A percentile compares a stretch with the other conserved stretches of the same genome.
phyloP scores from a whole-genome alignment of 2,329 filamentous ascomycete species.

The Tolypocladium ovalisporum region DNA sequence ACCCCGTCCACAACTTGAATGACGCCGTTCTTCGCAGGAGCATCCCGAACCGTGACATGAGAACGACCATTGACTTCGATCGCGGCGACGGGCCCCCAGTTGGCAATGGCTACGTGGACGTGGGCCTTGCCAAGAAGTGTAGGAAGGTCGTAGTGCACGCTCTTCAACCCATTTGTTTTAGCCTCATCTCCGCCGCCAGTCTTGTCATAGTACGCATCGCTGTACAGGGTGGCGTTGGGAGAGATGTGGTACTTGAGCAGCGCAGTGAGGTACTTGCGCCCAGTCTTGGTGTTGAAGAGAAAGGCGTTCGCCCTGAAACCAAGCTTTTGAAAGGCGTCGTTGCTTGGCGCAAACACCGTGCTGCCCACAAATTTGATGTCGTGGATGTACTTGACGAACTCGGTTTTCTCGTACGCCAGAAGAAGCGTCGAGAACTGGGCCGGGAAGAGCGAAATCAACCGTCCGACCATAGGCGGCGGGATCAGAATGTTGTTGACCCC shows the following conservation, averaged over 20 bases:
- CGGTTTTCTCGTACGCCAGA: slow-evolving; percentile 64
- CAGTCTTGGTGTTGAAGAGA: slow-evolving; percentile 66
- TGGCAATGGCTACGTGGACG: slow-evolving; percentile 60
- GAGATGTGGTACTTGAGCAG: slow-evolving; percentile 72
- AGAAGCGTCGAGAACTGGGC: slow-evolving; percentile 67
- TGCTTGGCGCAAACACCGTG: slow-evolving; percentile 73
- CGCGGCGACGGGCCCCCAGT: slow-evolving; percentile 55
- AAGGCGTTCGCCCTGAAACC: slow-evolving; percentile 68
- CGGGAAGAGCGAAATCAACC: slow-evolving; percentile 53
- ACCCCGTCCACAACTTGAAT: slow-evolving; percentile 67
- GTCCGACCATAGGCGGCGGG: slow-evolving; percentile 55
- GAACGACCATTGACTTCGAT: slow-evolving; percentile 69
- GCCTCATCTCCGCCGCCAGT: slow-evolving; percentile 11
- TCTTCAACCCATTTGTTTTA: slow-evolving; percentile 15
- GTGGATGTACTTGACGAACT: slow-evolving; percentile 51
- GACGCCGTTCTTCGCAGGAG: slow-evolving; percentile 66
- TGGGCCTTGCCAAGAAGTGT: slow-evolving; percentile 58
- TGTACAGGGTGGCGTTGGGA: slow-evolving; percentile 67
- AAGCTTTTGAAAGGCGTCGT: slow-evolving; percentile 68
- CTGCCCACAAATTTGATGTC: slow-evolving; percentile 46
- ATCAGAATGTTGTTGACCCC: slow-evolving; percentile 64
- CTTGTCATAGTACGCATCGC: slow-evolving; percentile 62
- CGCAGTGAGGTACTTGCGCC: slow-evolving; percentile 65
- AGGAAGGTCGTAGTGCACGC: slow-evolving; percentile 55
- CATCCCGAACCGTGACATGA: slow-evolving; percentile 57